Conservation (phyloP, 2,329 filamentous ascomycete genomes). For the Alternaria infectoria region DNA sequence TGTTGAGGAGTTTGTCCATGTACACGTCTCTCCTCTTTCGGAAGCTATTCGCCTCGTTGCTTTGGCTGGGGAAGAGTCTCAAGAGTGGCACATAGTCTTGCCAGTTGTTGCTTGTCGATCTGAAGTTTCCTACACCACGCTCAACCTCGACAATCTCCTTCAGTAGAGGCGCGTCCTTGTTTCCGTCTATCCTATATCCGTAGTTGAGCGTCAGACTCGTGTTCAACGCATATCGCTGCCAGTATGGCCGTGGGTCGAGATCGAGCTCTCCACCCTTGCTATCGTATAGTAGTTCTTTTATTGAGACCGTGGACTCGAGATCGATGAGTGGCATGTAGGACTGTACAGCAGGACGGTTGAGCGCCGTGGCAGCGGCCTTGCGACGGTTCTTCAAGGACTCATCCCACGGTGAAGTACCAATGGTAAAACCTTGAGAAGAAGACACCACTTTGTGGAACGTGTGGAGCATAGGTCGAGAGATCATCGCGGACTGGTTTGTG, state of each 20-base stretch:
- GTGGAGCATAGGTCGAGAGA: constrained; percentile 78
- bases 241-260: constrained; percentile 74
- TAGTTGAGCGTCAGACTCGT: constrained; percentile 81
- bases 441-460: constrained; percentile 84
- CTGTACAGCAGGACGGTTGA: constrained; percentile 77
- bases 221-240: constrained; percentile 78
- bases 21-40: constrained; percentile 72
- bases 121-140: constrained; percentile 75
- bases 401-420: constrained; percentile 84
- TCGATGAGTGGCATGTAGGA: constrained; percentile 85
- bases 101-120: constrained; percentile 82
- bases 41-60: constrained; percentile 68
- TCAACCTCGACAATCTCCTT: constrained; percentile 79
- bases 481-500: constrained; percentile 76
- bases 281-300: constrained; percentile 73
- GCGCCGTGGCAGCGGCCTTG: constrained; percentile 78
- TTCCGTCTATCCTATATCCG: constrained; percentile 75
- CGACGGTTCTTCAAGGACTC: constrained; percentile 78
- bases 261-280: constrained; percentile 67
- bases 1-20: constrained; percentile 64
- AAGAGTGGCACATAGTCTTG: constrained; percentile 83
- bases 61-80: constrained; percentile 68
- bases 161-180: constrained; percentile 70
- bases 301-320: constrained; percentile 73
- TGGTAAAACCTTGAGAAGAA: constrained; percentile 78